Conservation (phyloP, 129 eudicot genomes). For the Erigeron canadensis region DNA sequence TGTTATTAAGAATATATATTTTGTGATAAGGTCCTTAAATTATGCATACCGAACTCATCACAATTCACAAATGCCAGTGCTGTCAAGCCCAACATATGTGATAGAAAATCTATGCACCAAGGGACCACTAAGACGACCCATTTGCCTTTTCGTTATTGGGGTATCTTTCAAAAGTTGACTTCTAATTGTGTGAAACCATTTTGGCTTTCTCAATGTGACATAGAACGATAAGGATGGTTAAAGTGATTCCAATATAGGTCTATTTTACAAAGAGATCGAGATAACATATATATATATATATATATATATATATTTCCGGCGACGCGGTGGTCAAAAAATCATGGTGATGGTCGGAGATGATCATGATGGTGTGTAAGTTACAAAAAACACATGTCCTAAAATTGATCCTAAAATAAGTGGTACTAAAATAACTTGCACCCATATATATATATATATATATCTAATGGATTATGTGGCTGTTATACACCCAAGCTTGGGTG, state of each 20-base stretch:
- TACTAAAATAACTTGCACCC: no score
- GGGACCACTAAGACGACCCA: slow-evolving; percentile 23
- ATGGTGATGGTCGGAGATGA: no score
- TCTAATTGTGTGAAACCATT: slow-evolving; percentile 12
- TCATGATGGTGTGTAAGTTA: no score
- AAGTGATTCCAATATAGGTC: slow-evolving; percentile 25
- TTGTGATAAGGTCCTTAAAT: not conserved
- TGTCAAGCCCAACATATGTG: slow-evolving; percentile 26
- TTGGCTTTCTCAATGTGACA: not conserved
- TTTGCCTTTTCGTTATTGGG: slow-evolving; percentile 20
- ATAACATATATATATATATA: not conserved
- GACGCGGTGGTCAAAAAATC: no score
- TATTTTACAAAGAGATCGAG: not conserved
- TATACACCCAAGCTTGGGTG: no score
- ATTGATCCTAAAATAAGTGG: no score
- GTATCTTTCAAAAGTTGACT: slow-evolving; percentile 27
- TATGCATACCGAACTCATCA: slow-evolving; percentile 10
- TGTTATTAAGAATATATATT: not conserved
- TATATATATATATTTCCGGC: no score
- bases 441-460: no score
- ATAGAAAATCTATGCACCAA: slow-evolving; percentile 30
- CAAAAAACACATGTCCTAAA: no score
- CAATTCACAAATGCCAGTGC: no score
- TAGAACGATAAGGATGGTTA: slow-evolving; percentile 24
- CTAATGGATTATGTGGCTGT: no score